Evolutionary conservation across 345 rosid species (phyloP).

Genomic region (Eucalyptus guilfoylei): DNA sequence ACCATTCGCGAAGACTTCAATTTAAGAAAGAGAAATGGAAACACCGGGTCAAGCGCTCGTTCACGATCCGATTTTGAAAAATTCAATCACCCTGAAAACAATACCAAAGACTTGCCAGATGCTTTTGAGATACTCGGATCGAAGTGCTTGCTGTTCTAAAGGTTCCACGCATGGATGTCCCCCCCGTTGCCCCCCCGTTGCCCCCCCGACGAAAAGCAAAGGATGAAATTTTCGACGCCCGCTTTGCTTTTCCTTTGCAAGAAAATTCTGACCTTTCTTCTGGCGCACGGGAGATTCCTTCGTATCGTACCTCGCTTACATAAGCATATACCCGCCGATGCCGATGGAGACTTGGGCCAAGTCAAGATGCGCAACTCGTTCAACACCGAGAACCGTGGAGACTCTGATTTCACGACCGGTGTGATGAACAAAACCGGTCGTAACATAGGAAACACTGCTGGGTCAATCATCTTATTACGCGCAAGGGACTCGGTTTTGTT

Average conservation of each 20-base stretch:
- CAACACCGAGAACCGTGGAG: not conserved
- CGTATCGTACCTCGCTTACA: not conserved
- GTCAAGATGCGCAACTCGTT: not conserved
- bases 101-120: not conserved
- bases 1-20: not conserved
- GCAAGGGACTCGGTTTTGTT: not conserved
- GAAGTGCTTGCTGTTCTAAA: not conserved
- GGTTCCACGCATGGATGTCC: not conserved
- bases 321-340: not conserved
- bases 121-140: not conserved
- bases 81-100: not conserved
- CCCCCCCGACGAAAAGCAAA: not conserved
- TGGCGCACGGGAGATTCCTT: not conserved
- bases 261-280: not conserved
- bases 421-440: not conserved
- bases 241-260: not conserved
- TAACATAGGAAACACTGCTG: not conserved
- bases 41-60: not conserved
- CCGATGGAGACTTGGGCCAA: not conserved
- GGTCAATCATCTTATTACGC: not conserved
- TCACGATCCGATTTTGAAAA: not conserved
- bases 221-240: not conserved
- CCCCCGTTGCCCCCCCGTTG: not conserved
- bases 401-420: not conserved
- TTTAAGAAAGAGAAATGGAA: not conserved